Conservation (phyloP, 495 filamentous ascomycete species). For the Tuber magnatum region DNA sequence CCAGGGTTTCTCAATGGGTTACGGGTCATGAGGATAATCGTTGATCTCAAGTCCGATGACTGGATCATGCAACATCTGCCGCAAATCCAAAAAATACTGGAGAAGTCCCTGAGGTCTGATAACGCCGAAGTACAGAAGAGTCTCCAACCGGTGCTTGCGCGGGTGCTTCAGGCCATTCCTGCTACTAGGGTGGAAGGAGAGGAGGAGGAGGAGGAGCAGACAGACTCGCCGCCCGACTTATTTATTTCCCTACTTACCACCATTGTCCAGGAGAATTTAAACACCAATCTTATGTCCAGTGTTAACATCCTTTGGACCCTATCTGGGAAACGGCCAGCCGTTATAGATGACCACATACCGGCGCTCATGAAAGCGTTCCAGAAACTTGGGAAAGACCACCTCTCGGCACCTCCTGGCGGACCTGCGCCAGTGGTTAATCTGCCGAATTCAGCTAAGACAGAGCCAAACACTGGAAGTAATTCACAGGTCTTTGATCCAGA, state of each 20-base stretch:
- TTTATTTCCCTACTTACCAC: conserved; percentile 72
- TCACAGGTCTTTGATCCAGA: conserved; percentile 60
- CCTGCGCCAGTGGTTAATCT: conserved; percentile 41
- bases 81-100: conserved; percentile 75
- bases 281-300: conserved; percentile 70
- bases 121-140: conserved; percentile 87
- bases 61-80: conserved; percentile 75
- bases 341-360: conserved; percentile 81
- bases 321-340: conserved; percentile 69
- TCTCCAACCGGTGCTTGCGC: conserved; percentile 72
- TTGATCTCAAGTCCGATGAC: conserved; percentile 76
- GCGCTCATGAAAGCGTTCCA: conserved; percentile 89
- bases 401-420: conserved; percentile 60
- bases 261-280: conserved; percentile 74
- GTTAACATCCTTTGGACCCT: conserved; percentile 89
- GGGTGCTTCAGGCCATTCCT: conserved; percentile 83
- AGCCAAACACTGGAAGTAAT: conserved; percentile 46
- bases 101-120: conserved; percentile 81
- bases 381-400: conserved; percentile 88
- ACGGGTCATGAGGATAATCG: conserved; percentile 77
- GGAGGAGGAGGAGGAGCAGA: conserved; percentile 59
- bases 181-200: conserved; percentile 88
- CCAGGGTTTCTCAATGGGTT: conserved; percentile 65
- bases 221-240: conserved; percentile 56
- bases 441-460: conserved; percentile 42